Base-by-base conservation (phyloP, 2,329 filamentous ascomycete species). In the Epichloe sp. region DNA sequence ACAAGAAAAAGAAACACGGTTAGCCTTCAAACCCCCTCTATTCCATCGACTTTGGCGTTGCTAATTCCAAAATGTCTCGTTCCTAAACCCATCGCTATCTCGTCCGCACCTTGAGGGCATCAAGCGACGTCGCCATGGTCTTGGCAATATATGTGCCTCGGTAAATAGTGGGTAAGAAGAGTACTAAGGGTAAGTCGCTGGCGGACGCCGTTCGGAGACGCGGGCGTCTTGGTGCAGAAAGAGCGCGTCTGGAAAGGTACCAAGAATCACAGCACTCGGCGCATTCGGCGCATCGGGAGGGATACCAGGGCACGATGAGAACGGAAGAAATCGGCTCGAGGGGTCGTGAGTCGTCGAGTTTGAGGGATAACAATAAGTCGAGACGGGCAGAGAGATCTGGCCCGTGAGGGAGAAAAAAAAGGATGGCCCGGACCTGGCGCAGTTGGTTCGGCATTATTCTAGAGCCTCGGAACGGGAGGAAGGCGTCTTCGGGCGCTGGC, bases 71-170 rank as follows among this genome's bases (percentile, higher is more conserved):
- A 31, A 11, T 11, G 26, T 10, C 31, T 31, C 31, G 31, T 31
- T 31, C 11, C 8, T 11, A 4, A 31, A 31, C 31, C 31, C 38
- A 11, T 42, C 40, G 41, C n/a, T 2, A 21, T 3, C 12, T 23
- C 11, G 41, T 23, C 41, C 55, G 44, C 60, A 65, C 63, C 58
- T 65, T 64, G 53, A 65, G 47, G 40, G 50, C 57, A 50, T 64
- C 61, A 42, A 65, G 54, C 31, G 61, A 54, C 19, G 56, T 57
- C 50, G 60, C 56, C 62, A 63, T 64, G 31, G 49, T 59, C 31
- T 15, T 19, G 45, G 34, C 31, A 31, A 19, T 43, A 19, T 43
- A 17, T 54, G 41, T 54, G 55, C 57, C 60, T 60, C 56, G 55
- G 56, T 54, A 60, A 49, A 53, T 48, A n/a, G 49, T 40, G 49